A percentile compares a stretch with the other conserved stretches of the same genome.
These are phyloP conservation scores for Macrotyloma uniflorum DNA, from an alignment of 306 rosid species.

Conservation along the genomic window DNA sequence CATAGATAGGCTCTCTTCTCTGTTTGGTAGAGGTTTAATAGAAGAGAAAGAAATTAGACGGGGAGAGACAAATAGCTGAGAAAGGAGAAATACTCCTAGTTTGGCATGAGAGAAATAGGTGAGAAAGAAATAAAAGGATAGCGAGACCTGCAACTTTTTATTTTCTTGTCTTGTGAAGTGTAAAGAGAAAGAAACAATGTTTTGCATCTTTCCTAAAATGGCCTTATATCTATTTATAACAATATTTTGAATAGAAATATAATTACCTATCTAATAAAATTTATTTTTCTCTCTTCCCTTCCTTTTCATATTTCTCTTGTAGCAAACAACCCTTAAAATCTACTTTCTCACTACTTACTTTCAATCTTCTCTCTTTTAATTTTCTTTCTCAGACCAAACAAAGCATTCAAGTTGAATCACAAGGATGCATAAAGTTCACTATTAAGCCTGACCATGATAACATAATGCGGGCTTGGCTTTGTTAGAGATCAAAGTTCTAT, in stretches of 20 bases:
- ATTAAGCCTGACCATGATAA: constrained; percentile 7
- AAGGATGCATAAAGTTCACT: not conserved
- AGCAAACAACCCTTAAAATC: not conserved
- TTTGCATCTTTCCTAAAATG: not conserved
- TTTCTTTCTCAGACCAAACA: not conserved
- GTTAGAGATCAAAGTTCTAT: constrained; percentile 13
- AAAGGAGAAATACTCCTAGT: not conserved
- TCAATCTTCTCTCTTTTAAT: not conserved
- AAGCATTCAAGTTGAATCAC: constrained; percentile 2
- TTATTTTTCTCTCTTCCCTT: not conserved
- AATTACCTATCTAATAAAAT: not conserved
- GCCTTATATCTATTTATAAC: not conserved
- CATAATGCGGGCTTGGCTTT: constrained; percentile 11
- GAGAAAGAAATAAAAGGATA: not conserved
- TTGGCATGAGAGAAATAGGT: not conserved
- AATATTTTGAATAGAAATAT: not conserved
- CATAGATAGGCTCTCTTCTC: not conserved
- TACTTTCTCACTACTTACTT: not conserved
- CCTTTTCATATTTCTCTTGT: not conserved
- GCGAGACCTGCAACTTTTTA: not conserved
- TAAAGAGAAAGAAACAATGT: not conserved
- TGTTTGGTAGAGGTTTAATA: not conserved
- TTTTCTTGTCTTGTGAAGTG: not conserved
- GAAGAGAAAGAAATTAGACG: not conserved
- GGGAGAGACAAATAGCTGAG: not conserved